Base-by-base conservation (phyloP, 345 rosid species). In the Eutrema yunnanense region DNA sequence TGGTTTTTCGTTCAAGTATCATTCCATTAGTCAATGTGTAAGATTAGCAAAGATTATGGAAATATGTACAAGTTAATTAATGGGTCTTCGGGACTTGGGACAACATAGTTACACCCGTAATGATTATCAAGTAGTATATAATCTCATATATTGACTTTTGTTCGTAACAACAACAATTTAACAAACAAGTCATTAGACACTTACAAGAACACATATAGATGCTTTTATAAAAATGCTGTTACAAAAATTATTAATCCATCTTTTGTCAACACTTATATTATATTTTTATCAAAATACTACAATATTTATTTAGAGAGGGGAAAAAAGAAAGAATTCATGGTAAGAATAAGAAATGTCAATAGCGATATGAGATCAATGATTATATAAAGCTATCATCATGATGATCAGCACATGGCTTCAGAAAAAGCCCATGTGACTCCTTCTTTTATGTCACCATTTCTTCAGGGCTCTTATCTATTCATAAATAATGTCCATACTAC, bases 321-420 rank as follows among this genome's bases (percentile, higher is more conserved):
- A 11, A 26, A 34, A 22, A 34, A 6, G 22, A 62, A 54, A 46
- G 4, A 69, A 69, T 47, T 36, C 40, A 56, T 55, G 71, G 79
- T 52, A 37, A 62, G 53, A 63, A 69, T 52, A 37, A 62, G 53
- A 63, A 69, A 76, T 69, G 70, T 75, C 79, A 76, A 69, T 55
- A 69, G 30, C 55, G 62, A 58, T 13, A 58, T 9, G 63, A 68
- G 68, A 75, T 60, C 22, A 58, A 69, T 67, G 55, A 58, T 66
- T 74, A 60, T 62, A 71, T 37, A 73, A 56, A 65, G 72, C 47
- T 47, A 73, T 47, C 51, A 65, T 56, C 49, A 56, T 27, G 49
- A 61, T 58, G 49, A 61, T 58, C 47, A 67, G 59, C 80, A 76
- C 75, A 76, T 76, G 80, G 80, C 61, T 55, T 64, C 74, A 63